Evolutionary conservation across 169 alveolate species (phyloP).

Genomic region (Cryptosporidium andersoni): DNA sequence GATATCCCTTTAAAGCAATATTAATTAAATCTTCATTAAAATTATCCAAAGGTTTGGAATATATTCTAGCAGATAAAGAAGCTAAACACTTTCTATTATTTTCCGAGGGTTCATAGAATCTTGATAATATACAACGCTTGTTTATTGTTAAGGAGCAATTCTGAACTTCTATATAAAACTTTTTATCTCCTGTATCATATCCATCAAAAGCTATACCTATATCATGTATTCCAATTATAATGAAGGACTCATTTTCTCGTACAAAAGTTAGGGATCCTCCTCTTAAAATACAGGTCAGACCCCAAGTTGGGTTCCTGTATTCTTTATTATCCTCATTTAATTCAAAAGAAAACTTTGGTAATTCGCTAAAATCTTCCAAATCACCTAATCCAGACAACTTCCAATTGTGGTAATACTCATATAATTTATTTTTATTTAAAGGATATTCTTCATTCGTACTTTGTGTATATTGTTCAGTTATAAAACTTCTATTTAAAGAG

Average conservation of each 20-base stretch:
- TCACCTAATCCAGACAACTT: conserved; percentile 32
- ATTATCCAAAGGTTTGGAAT: neutral
- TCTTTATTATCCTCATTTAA: neutral
- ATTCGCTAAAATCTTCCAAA: conserved; percentile 10
- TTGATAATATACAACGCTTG: conserved; percentile 38
- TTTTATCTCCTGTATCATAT: conserved; percentile 53
- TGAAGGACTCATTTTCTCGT: conserved; percentile 29
- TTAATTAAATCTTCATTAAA: conserved; percentile 6
- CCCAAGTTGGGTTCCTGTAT: conserved; percentile 2
- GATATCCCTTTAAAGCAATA: conserved; percentile 44
- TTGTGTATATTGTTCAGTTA: no score
- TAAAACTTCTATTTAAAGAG: no score
- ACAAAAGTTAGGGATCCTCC: conserved; percentile 59
- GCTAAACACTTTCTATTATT: no score
- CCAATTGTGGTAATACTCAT: conserved; percentile 25
- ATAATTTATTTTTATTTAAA: neutral
- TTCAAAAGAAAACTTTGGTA: conserved; percentile 50
- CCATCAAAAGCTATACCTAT: conserved; percentile 41
- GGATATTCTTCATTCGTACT: neutral
- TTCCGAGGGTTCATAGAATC: neutral
- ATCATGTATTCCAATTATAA: conserved; percentile 43
- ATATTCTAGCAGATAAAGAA: neutral
- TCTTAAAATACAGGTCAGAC: conserved; percentile 38
- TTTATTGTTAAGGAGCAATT: conserved; percentile 54
- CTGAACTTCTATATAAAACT: conserved; percentile 13